Evolutionary conservation across 192 early-diverging fungal species (phyloP).

Genomic region (Coemansia sp.): DNA sequence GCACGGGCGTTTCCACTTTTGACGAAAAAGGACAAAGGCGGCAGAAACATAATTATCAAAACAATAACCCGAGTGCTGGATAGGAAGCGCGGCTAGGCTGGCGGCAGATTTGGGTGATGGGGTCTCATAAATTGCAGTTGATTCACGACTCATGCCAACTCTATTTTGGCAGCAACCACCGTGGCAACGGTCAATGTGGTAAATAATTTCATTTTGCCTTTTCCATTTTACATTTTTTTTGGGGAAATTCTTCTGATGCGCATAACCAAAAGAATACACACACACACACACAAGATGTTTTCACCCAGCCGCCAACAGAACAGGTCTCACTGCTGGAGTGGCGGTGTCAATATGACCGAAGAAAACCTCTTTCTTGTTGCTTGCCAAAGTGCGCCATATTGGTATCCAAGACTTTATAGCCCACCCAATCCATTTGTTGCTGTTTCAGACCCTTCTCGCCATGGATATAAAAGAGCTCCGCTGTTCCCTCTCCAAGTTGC

Average conservation of each 20-base stretch:
- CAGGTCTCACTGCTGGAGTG: background rate
- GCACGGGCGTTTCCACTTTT: background rate
- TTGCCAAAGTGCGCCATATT: background rate
- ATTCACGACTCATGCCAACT: background rate
- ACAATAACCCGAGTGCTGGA: background rate
- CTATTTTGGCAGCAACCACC: background rate
- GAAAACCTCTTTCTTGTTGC: background rate
- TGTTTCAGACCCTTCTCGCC: background rate
- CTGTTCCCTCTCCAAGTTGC: background rate
- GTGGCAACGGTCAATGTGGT: no score
- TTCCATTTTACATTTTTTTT: no score
- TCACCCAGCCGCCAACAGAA: background rate
- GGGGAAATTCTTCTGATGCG: no score
- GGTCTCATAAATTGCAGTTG: background rate
- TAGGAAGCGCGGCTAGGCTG: background rate
- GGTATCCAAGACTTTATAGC: background rate
- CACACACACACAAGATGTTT: background rate
- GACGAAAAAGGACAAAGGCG: background rate
- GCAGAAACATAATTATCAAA: background rate
- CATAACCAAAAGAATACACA: background rate
- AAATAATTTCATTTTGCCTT: no score
- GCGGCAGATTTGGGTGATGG: background rate
- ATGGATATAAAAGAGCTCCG: background rate
- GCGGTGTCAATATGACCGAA: background rate
- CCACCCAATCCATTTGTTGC: background rate